Conservation (phyloP, 1,284 basidiomycete species). For the Boletus smithii region DNA sequence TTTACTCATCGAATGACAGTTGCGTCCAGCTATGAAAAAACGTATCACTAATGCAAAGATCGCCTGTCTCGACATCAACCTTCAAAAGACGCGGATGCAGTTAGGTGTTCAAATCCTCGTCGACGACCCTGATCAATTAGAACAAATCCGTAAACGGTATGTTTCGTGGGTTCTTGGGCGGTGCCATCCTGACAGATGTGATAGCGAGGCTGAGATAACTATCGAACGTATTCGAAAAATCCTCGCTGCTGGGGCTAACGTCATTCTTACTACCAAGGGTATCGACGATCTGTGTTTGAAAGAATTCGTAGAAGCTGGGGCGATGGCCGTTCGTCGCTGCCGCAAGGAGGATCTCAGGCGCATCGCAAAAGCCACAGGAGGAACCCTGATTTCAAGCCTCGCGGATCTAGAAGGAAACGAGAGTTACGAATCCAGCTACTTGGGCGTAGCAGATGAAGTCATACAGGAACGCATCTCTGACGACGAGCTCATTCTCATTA, state of each 20-base stretch:
- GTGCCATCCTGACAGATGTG: conserved; percentile 5
- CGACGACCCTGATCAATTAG: conserved; percentile 94
- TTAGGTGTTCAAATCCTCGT: conserved; percentile 97
- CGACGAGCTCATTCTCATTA: conserved; percentile 96
- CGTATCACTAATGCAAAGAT: conserved; percentile 93
- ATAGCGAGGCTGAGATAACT: conserved; percentile 93
- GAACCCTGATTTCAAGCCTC: conserved; percentile 87
- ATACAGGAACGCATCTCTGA: conserved; percentile 97
- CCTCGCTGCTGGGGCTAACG: conserved; percentile 93
- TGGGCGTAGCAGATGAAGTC: conserved; percentile 94
- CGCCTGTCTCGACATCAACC: conserved; percentile 97
- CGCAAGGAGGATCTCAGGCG: conserved; percentile 96
- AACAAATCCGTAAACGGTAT: conserved; percentile 91
- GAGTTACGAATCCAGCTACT: conserved; percentile 88
- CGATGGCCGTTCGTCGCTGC: conserved; percentile 97
- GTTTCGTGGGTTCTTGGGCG: conserved; percentile 16
- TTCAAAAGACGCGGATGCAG: conserved; percentile 97
- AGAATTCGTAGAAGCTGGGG: conserved; percentile 98
- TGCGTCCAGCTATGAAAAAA: conserved; percentile 88
- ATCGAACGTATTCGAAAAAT: conserved; percentile 97
- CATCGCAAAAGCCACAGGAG: conserved; percentile 97
- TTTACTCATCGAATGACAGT: conserved; percentile 6
- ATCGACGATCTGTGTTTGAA: conserved; percentile 98
- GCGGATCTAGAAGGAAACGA: conserved; percentile 98
- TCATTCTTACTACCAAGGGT: conserved; percentile 96